Conservation (phyloP, 1,284 basidiomycete genomes). For the Veloporphyrellus conicus region DNA sequence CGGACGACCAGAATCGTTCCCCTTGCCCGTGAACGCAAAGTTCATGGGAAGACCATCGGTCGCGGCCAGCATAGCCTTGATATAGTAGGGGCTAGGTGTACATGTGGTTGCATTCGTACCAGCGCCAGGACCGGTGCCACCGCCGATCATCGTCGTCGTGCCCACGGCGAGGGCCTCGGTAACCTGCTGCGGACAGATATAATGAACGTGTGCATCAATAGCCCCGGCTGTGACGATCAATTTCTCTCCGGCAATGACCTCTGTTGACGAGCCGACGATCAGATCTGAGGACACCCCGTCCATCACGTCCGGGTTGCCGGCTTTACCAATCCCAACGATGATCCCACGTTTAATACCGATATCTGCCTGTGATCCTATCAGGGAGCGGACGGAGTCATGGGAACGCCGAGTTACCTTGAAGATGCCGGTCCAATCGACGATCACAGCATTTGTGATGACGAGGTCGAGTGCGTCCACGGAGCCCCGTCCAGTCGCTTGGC, state of each 20-base stretch:
- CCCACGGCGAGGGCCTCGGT: slow-evolving; percentile 65
- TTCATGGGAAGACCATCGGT: slow-evolving; percentile 90
- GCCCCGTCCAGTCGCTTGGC: slow-evolving; percentile 77
- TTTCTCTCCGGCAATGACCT: slow-evolving; percentile 94
- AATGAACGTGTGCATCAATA: slow-evolving; percentile 89
- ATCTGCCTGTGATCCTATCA: slow-evolving; percentile 66
- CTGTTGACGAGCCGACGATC: slow-evolving; percentile 82
- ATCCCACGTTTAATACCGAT: slow-evolving; percentile 86
- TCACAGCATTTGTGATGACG: slow-evolving; percentile 91
- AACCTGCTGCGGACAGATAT: slow-evolving; percentile 91
- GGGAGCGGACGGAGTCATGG: not conserved
- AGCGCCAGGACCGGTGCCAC: slow-evolving; percentile 89
- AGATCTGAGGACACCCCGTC: slow-evolving; percentile 72
- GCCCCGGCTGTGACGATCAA: slow-evolving; percentile 92
- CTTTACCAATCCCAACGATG: slow-evolving; percentile 91
- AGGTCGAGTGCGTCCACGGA: slow-evolving; percentile 78
- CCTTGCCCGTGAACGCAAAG: slow-evolving; percentile 90
- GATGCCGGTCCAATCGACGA: slow-evolving; percentile 94
- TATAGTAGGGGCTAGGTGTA: slow-evolving; percentile 84
- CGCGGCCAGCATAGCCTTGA: slow-evolving; percentile 83
- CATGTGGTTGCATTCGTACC: slow-evolving; percentile 91
- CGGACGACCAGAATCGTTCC: slow-evolving; percentile 79
- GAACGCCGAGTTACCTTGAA: slow-evolving; percentile 63
- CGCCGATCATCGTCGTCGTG: slow-evolving; percentile 87
- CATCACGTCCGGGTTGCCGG: slow-evolving; percentile 96